A percentile compares a stretch with the other conserved stretches of the same genome.
These are phyloP conservation scores for Botrytis aclada DNA, from an alignment of 2,329 filamentous ascomycete genomes.

Conservation along the genomic window DNA sequence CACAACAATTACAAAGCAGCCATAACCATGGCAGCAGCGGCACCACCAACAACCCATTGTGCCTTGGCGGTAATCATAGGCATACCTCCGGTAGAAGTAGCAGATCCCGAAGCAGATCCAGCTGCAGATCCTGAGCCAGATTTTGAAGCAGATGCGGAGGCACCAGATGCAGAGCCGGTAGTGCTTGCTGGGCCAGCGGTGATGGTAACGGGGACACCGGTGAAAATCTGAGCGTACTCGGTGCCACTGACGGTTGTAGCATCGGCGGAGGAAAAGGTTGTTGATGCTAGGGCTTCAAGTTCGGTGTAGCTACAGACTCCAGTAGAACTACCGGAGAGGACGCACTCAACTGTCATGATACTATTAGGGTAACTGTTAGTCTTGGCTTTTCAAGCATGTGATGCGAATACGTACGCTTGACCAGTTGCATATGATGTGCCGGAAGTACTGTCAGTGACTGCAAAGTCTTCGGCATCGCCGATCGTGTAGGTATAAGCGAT, in stretches of 20 bases:
- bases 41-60: slow-evolving; percentile 29
- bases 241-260: slow-evolving; percentile 14
- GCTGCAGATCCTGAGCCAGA: background rate
- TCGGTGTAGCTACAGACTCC: slow-evolving; percentile 23
- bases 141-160: background rate
- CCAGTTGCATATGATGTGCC: background rate
- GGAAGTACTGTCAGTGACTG: background rate
- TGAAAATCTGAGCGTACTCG: background rate
- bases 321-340: slow-evolving; percentile 19
- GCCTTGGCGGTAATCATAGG: slow-evolving; percentile 32
- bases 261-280: background rate
- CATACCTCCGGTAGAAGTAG: slow-evolving; percentile 23
- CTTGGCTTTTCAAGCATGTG: background rate
- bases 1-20: slow-evolving; percentile 24
- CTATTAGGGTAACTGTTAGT: slow-evolving; percentile 6
- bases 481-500: slow-evolving; percentile 22
- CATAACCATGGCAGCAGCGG: slow-evolving; percentile 33
- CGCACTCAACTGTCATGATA: slow-evolving; percentile 22
- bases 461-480: background rate
- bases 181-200: slow-evolving; percentile 22
- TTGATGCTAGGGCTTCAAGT: background rate
- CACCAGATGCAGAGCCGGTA: background rate
- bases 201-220: slow-evolving; percentile 24
- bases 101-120: slow-evolving; percentile 7
- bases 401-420: background rate